Conservation (phyloP, 768 basidiomycete genomes). For the Xanthoconium purpureum region DNA sequence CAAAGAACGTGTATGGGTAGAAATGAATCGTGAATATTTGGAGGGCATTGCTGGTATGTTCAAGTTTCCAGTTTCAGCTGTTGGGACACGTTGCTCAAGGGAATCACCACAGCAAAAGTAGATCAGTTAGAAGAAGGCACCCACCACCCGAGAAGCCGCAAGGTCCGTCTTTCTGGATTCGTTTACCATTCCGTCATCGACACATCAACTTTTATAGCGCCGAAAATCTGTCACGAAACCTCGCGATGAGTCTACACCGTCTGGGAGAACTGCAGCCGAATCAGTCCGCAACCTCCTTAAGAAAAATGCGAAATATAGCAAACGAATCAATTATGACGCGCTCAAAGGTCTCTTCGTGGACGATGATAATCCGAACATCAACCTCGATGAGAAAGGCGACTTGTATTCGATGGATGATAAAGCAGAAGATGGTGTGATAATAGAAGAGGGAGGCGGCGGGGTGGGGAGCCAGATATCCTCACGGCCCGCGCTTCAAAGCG, state of each 20-base stretch:
- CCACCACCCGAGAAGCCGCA: constrained; percentile 57
- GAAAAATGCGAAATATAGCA: constrained; percentile 86
- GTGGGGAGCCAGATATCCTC: constrained; percentile 33
- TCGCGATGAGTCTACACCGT: constrained; percentile 66
- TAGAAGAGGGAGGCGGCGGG: constrained; percentile 41
- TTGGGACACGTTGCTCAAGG: constrained; percentile 41
- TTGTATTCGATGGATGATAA: constrained; percentile 55
- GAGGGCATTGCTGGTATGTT: constrained; percentile 70
- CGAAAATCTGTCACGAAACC: constrained; percentile 66
- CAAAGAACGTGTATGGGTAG: constrained; percentile 93
- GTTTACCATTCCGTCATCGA: constrained; percentile 3
- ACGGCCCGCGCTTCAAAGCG: constrained; percentile 23
- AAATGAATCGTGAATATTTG: constrained; percentile 87
- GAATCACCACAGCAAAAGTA: constrained; percentile 59
- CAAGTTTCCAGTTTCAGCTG: constrained; percentile 3
- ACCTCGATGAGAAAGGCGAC: constrained; percentile 43
- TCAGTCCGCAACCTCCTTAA: constrained; percentile 55
- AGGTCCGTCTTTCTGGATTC: constrained; percentile 60
- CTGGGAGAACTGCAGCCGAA: constrained; percentile 34
- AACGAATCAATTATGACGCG: constrained; percentile 91
- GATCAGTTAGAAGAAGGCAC: constrained; percentile 46
- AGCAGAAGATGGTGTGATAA: constrained; percentile 38
- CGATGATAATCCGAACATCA: constrained; percentile 17
- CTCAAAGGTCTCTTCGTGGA: constrained; percentile 75
- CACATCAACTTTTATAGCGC: constrained; percentile 42